Base-by-base conservation (phyloP, 768 basidiomycete species). In the Lactarius sp. region DNA sequence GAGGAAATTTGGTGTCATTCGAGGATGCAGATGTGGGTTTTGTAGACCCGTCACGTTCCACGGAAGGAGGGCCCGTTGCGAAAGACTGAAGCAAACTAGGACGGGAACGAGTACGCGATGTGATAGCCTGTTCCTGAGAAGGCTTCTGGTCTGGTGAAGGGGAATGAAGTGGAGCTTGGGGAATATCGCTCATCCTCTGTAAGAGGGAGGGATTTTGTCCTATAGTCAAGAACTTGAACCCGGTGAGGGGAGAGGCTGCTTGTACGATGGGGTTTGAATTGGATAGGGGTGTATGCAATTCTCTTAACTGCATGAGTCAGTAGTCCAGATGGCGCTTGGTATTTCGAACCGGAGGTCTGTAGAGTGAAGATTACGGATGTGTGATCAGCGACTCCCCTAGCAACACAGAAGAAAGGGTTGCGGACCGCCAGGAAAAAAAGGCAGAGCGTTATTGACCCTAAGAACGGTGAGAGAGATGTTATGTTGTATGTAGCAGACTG, bases 211-310 rank as follows among this genome's bases (percentile, higher is more conserved):
- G 63, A 6, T 20, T n/a, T 44, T 64, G 53, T 14, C 63, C 63
- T 8, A 64, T 64, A 33, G 49, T 46, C 13, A 59, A 56, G 34
- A 60, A 64, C 59, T 36, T 56, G 49, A 64, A 64, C 37, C 49
- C 63, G 8, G 39, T 12, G 3, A 64, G 46, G 6, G 34, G 31
- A 16, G 59, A 50, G 13, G 39, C 14, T 41, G 27, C 1, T n/a
- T 37, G 62, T 16, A 18, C 13, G 49, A 2, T 6, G 20, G 46
- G 16, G n/a, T 27, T 41, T 18, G 62, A 22, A 22, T 33, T 53
- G 10, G 56, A 18, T n/a, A 51, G 18, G n/a, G 51, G 6, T 47
- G 61, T 4, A 37, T 53, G 52, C 27, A 44, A 54, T 20, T 53
- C 22, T 13, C 27, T 33, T 6, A 31, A 31, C 31, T 59, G 49